Evolutionary conservation across 2,329 filamentous ascomycete genomes (phyloP), one percentile per base, ranked within the genome.

Genomic region (Cladosporium austrohemisphaericum): DNA sequence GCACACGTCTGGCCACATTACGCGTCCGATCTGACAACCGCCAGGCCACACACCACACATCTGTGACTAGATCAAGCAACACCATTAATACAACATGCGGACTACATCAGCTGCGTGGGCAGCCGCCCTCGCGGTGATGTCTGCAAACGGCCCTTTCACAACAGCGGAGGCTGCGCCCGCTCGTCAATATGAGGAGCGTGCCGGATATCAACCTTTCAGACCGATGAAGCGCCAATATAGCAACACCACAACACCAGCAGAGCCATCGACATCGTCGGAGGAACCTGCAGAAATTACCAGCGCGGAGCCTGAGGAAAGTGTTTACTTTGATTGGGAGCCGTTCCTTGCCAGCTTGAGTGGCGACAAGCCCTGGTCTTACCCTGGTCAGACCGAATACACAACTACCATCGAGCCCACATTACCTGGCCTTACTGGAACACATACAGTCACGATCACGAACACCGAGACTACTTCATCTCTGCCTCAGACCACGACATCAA

Each of bases 91-190:
- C 65, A 70, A 54, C 52, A 76, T 74, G 72, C 63, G 67, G 49
- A 68, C 68, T 54, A 69, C 70, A 23, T 65, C 69, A 31, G 66
- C 70, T 58, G 67, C 72, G 63, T 75, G 71, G 72, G 67, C 69
- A 18, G 70, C 71, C 46, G 70, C 71, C 45, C 62, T 76, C 50
- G 62, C 71, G 49, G 61, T 75, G 56, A 63, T 75, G 60, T 74
- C 72, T 53, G 57, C 67, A 52, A 57, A 60, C 51, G 70, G 70
- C 47, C 67, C 70, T 5, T 65, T 73, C 56, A 72, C 72, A 22
- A 71, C 66, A 35, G 73, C 73, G 47, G 72, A 76, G 59, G 72
- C 73, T 52, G 72, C 73, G 63, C 73, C 73, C 52, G 73, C 73
- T 57, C 61, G 53, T 61, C 65, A 51, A 63, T 66, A 46, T 56